Conservation (phyloP, 116 monocot genomes). For the Papilionanthe hybrid region DNA sequence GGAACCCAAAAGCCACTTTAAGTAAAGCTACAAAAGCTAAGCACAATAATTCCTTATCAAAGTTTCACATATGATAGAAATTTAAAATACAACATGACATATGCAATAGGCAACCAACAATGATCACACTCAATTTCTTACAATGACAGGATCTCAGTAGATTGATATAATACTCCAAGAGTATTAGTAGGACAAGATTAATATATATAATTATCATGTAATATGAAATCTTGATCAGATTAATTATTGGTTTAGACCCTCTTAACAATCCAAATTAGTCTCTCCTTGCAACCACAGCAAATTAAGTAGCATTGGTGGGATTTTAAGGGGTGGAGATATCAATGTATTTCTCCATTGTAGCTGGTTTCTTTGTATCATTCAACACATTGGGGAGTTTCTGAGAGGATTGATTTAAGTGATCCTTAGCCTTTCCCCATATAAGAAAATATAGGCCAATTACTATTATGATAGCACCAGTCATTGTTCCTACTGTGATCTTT, state of each 20-base stretch:
- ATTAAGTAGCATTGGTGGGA: not conserved
- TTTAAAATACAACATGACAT: no score
- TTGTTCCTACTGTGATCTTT: constrained; percentile 70
- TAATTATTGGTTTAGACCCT: no score
- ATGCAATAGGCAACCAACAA: not conserved
- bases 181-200: not conserved
- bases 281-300: not conserved
- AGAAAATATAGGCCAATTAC: constrained; percentile 67
- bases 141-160: not conserved
- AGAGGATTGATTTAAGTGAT: constrained; percentile 16
- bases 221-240: no score
- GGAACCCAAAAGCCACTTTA: not conserved
- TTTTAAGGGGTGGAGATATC: not conserved
- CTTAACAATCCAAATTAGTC: not conserved
- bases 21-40: not conserved
- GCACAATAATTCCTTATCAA: not conserved
- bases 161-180: not conserved
- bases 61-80: no score
- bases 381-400: constrained; percentile 19
- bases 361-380: constrained; percentile 1
- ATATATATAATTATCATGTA: not conserved
- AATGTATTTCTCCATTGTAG: not conserved
- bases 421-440: constrained; percentile 79
- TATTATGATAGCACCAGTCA: constrained; percentile 69
- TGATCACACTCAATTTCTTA: not conserved